Evolutionary conservation across 73 alveolate genomes (phyloP).

Genomic region (Symbiodinium pilosum): DNA sequence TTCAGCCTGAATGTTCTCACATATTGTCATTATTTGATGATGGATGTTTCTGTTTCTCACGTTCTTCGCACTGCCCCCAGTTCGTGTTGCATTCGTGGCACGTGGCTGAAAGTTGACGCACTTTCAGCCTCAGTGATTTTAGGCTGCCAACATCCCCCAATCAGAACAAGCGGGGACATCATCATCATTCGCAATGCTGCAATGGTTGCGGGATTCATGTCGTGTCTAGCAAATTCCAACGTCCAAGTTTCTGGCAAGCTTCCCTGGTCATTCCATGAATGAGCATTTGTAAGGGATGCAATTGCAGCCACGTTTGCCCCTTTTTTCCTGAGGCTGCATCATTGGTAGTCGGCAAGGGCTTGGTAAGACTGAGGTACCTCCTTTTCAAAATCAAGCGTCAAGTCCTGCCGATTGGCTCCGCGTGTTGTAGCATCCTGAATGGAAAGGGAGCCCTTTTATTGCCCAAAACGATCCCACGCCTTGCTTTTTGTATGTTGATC

Average conservation of each 20-base stretch:
- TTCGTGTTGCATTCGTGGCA: too few species aligned
- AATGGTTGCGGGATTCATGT: conserved; percentile 13
- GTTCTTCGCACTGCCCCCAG: too few species aligned
- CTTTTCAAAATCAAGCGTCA: conserved; percentile 22
- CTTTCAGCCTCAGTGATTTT: too few species aligned
- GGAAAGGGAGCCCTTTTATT: neutral
- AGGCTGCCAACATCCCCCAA: too few species aligned
- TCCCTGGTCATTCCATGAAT: neutral
- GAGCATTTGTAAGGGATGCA: neutral
- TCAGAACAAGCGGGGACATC: too few species aligned
- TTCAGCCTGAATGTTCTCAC: too few species aligned
- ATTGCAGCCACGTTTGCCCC: too few species aligned
- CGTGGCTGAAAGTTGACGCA: too few species aligned
- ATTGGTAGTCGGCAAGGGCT: neutral
- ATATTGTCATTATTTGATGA: too few species aligned
- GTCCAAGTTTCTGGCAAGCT: too few species aligned
- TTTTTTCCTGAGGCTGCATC: neutral
- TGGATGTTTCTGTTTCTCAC: too few species aligned
- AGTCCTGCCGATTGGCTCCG: neutral
- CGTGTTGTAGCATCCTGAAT: neutral
- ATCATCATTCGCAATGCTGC: neutral
- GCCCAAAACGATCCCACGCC: neutral
- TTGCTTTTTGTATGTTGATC: neutral
- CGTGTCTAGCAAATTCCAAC: too few species aligned
- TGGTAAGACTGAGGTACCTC: neutral